Percentiles rank a stretch among this genome's conserved stretches.
Evolutionary conservation across 148 eudicot species (phyloP).

Genomic region (Fagopyrum tataricum): DNA sequence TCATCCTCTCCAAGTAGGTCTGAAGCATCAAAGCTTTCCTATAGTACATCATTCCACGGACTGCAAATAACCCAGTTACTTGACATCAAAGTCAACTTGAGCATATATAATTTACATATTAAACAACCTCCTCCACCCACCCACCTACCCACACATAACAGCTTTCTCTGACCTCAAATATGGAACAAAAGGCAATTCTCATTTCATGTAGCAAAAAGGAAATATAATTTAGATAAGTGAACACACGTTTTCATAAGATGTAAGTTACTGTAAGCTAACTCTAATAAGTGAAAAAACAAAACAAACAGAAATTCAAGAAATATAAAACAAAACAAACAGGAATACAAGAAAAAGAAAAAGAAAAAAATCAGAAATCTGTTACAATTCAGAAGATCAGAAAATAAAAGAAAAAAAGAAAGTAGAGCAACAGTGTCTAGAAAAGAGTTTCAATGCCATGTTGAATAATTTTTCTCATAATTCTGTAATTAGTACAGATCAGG

Average conservation of each 20-base stretch:
- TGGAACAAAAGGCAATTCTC: background rate
- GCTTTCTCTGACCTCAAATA: background rate
- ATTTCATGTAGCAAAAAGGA: background rate
- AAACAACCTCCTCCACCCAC: too few species aligned
- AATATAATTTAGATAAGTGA: background rate
- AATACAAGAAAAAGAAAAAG: background rate
- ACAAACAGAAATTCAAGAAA: background rate
- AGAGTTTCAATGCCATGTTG: background rate
- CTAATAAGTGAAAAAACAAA: background rate
- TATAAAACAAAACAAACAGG: background rate
- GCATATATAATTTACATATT: too few species aligned
- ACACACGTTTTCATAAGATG: background rate
- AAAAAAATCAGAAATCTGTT: background rate
- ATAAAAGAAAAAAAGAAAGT: background rate
- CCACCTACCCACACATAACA: background rate
- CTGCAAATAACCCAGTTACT: conserved; percentile 33
- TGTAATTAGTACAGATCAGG: background rate
- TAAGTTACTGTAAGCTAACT: background rate
- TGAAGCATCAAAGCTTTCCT: conserved; percentile 97
- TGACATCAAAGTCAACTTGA: background rate
- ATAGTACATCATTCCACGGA: conserved; percentile 99
- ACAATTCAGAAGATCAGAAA: background rate
- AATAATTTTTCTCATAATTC: background rate
- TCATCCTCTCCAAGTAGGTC: conserved; percentile 68
- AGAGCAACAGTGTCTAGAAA: background rate